Evolutionary conservation across 768 basidiomycete species (phyloP), one percentile per base, ranked within the genome.

Genomic region (Leucocoprinus birnbaumii): DNA sequence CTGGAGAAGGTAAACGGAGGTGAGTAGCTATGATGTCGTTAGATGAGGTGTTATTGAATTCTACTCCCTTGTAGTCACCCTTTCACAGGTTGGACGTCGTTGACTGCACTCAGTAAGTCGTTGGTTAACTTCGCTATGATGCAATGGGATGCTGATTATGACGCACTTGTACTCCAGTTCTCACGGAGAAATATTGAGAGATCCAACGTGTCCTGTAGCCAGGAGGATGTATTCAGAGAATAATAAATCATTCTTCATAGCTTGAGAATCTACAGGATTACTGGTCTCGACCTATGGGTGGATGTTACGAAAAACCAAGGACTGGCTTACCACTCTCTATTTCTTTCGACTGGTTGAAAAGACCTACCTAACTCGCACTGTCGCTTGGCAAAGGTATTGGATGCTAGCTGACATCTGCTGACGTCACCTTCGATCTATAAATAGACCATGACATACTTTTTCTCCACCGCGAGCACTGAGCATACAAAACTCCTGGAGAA

Each of bases 71-170:
- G 45, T 63, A 94, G 94, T 63, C 93, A 96, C 69, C 94, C 95
- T 0, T 98, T 98, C 73, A 97, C 95, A 10, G 95, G 95, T 9
- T 97, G 94, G 95, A 95, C 94, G 24, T 93, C 94, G 43, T 74
- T 96, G 42, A 82, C 92, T 21, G 84, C 91, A 26, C 71, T 96
- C 62, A 94, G 94, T 96, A 69, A 77, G 92, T 79, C 19, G 21
- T 43, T 24, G 11, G 13, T 14, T 59, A 6, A n/a, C 31, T 18
- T 38, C 37, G 21, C 55, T 44, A 21, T 26, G 53, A 44, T 48
- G 13, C 27, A 49, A 13, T 26, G n/a, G 16, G 24, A 40, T 8
- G 26, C 42, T 35, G 40, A 11, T 40, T 50, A 37, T 59, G 24
- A 52, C 48, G 43, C 21, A 40, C 19, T 14, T 42, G 18, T 18